These are phyloP conservation scores for Rhodotorula mucilaginosa DNA, from an alignment of 1,284 basidiomycete species.

Conservation along the genomic window DNA sequence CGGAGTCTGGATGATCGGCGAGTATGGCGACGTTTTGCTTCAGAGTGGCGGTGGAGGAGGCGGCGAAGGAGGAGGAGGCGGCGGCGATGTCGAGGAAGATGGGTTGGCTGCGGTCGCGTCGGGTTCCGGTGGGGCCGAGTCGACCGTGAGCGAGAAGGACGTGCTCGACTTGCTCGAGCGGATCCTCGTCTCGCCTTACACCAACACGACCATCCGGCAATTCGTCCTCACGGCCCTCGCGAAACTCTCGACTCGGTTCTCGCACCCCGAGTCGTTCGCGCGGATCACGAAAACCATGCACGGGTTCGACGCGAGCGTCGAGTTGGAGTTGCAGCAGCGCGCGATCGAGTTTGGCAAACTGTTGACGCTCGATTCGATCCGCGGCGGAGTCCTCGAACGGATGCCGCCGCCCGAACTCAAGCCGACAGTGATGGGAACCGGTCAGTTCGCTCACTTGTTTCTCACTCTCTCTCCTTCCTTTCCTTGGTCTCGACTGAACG, in stretches of 20 bases:
- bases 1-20: slow-evolving; percentile 93
- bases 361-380: slow-evolving; percentile 65
- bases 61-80: slow-evolving; percentile 80
- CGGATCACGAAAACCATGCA: slow-evolving; percentile 73
- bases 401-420: slow-evolving; percentile 98
- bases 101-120: not conserved
- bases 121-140: slow-evolving; percentile 17
- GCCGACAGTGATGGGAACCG: slow-evolving; percentile 85
- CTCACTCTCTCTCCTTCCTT: slow-evolving; percentile 39
- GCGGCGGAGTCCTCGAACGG: slow-evolving; percentile 87
- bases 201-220: slow-evolving; percentile 85
- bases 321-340: slow-evolving; percentile 93
- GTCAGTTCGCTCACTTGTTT: slow-evolving; percentile 44
- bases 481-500: not conserved
- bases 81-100: slow-evolving; percentile 60
- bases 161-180: slow-evolving; percentile 83
- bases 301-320: slow-evolving; percentile 75
- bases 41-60: slow-evolving; percentile 69
- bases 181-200: slow-evolving; percentile 89
- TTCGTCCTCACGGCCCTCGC: slow-evolving; percentile 86
- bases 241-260: slow-evolving; percentile 79
- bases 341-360: slow-evolving; percentile 90
- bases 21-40: slow-evolving; percentile 88
- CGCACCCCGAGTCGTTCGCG: slow-evolving; percentile 58
- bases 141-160: slow-evolving; percentile 72